Evolutionary conservation across 768 basidiomycete species (phyloP), one percentile per base, ranked within the genome.

Genomic region (Russula sp.): DNA sequence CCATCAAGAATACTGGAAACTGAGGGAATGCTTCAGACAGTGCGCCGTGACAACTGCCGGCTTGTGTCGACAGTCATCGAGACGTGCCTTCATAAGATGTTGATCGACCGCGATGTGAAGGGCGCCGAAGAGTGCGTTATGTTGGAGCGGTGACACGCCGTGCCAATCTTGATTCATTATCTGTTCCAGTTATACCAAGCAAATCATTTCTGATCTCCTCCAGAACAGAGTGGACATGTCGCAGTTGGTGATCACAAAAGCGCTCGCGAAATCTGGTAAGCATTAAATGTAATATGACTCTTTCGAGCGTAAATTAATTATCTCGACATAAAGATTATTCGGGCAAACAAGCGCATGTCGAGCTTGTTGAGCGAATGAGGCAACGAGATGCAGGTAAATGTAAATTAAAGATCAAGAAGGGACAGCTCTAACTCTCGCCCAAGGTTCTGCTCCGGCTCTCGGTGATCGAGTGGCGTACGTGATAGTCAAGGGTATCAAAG

Each of bases 391-490:
- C 96, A 57, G 92, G 89, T 82, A 64, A 55, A 77, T 69, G 14
- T 32, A 14, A 37, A 57, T 56, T 31, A 48, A 32, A n/a, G 45
- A 42, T 54, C 44, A 22, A 16, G 20, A 39, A 49, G 44, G 39
- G 11, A 54, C 32, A 14, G 39, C 22, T 16, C 51, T 59, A 18
- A 44, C 6, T 34, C 32, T 52, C 11, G 35, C 18, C 27, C 22
- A 34, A 88, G 91, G 94, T 64, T 99, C 97, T 68, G 97, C 97
- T 3, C 97, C 97, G 27, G 87, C 91, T n/a, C 77, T 98, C 20
- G 97, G 97, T 62, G 97, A 99, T 73, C 96, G 97, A 75, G 97
- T 98, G 1, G 96, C 97, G 6, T 99, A 98, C 77, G 96, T 98
- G 48, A 98, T 99, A 71, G 83, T 98, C 73, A 98, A 99, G 74